Base-by-base conservation (phyloP, 2,329 filamentous ascomycete species). In the Kalaharituber pfeilii region DNA sequence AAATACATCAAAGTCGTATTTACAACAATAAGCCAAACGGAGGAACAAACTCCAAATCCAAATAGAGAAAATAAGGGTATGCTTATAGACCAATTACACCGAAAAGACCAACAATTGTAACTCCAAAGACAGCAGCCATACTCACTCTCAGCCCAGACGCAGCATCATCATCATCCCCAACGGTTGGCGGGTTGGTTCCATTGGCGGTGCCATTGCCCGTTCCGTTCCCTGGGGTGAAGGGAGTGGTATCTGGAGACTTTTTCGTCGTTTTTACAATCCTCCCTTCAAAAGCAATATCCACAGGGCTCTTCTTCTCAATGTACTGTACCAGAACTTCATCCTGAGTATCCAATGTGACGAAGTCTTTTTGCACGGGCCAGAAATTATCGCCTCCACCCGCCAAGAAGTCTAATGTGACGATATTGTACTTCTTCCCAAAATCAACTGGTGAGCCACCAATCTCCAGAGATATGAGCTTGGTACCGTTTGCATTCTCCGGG, bases 361-460 rank as follows among this genome's bases (percentile, higher is more conserved):
- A 73, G n/a, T 70, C 66, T 6, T 64, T 67, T 3, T 62, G 65
- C 1, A 64, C 55, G 25, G 62, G 61, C 60, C 79, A 72, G 63
- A 81, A 76, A 62, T 80, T 81, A 61, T 82, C 80, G 13, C 79
- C 80, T 1, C 77, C 78, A 2, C 72, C 72, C 1, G 78, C 77
- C 0, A 82, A 59, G 60, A 81, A 82, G 61, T 82, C 79, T 1
- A 80, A 68, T 0, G 79, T 82, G 15, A 79, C 75, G 20, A 82
- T 65, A 9, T 70, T 72, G 65, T 82, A 82, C 26, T 71, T 67
- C 15, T 65, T 66, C 9, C 65, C 65, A 9, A 69, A 66, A 29
- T 75, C 71, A 1, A 82, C 67, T 0, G 69, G 66, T 59, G 71
- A 62, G 13, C 69, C 74, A 28, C 69, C 71, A 30, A 82, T 70